Evolutionary conservation across 768 basidiomycete species (phyloP).

Genomic region (Collybiopsis luxurians): DNA sequence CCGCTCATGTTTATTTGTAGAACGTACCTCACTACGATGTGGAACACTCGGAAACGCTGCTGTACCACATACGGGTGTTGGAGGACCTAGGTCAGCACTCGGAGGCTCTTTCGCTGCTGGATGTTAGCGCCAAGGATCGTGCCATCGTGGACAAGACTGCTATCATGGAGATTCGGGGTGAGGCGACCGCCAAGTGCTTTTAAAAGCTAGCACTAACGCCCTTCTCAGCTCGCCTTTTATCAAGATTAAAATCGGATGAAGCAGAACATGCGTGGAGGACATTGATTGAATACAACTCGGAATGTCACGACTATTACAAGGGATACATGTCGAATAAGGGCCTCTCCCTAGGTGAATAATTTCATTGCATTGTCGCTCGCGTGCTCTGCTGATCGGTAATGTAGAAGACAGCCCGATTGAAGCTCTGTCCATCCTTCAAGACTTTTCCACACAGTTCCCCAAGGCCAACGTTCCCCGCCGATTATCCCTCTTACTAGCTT

Average conservation of each 20-base stretch:
- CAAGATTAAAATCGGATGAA: slow-evolving; percentile 60
- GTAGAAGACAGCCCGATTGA: slow-evolving; percentile 47
- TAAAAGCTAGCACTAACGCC: slow-evolving; percentile 11
- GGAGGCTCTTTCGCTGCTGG: slow-evolving; percentile 62
- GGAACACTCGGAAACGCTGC: slow-evolving; percentile 79
- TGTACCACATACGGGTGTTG: slow-evolving; percentile 73
- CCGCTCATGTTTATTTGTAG: slow-evolving; percentile 31
- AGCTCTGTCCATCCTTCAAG: slow-evolving; percentile 55
- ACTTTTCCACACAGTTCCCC: slow-evolving; percentile 62
- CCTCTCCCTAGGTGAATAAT: slow-evolving; percentile 56
- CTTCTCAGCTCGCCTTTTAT: slow-evolving; percentile 69
- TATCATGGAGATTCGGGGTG: slow-evolving; percentile 69
- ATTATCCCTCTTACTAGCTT: slow-evolving; percentile 65
- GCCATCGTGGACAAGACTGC: slow-evolving; percentile 69
- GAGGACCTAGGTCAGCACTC: slow-evolving; percentile 67
- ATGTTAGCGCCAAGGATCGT: slow-evolving; percentile 59
- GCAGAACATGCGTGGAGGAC: slow-evolving; percentile 81
- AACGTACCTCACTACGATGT: slow-evolving; percentile 76
- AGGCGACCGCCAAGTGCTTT: slow-evolving; percentile 4
- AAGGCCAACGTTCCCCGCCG: slow-evolving; percentile 70
- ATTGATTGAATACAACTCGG: slow-evolving; percentile 83
- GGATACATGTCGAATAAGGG: slow-evolving; percentile 68
- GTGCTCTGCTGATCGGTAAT: background rate
- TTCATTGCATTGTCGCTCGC: background rate
- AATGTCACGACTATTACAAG: slow-evolving; percentile 76